These are phyloP conservation scores for Cardiospermum halicacabum DNA, from an alignment of 345 rosid species.

Conservation along the genomic window DNA sequence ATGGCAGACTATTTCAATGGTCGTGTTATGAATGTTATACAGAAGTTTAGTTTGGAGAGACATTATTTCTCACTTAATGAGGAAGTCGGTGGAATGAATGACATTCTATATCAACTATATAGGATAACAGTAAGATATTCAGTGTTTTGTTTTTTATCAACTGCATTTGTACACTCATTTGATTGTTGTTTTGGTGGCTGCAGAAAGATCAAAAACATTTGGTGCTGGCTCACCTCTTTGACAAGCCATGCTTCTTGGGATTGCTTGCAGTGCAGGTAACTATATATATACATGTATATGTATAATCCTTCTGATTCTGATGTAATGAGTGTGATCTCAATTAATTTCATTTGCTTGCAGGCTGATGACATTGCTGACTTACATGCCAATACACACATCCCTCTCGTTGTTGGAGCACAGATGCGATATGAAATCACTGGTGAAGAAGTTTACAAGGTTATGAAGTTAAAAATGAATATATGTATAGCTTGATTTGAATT, in stretches of 20 bases:
- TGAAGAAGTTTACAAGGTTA: conserved; percentile 45
- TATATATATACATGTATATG: background rate
- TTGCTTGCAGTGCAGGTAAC: conserved; percentile 47
- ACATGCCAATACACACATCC: conserved; percentile 51
- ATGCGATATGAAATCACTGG: conserved; percentile 53
- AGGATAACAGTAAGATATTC: conserved; percentile 30
- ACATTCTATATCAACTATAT: conserved; percentile 40
- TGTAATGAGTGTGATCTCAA: no score
- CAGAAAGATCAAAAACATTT: conserved; percentile 51
- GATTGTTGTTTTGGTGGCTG: background rate
- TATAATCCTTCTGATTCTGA: background rate
- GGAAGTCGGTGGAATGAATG: conserved; percentile 65
- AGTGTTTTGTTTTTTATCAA: background rate
- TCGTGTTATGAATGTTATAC: conserved; percentile 45
- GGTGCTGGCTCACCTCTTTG: conserved; percentile 48
- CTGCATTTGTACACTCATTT: background rate
- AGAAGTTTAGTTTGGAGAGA: conserved; percentile 27
- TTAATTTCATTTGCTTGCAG: no score
- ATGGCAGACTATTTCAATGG: conserved; percentile 49
- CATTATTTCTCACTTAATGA: conserved; percentile 50
- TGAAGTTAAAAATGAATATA: background rate
- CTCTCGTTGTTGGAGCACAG: conserved; percentile 45
- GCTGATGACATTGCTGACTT: conserved; percentile 47
- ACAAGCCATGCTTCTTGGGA: conserved; percentile 58
- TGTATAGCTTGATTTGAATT: no score